Percentiles rank a stretch among this genome's conserved stretches.
These are phyloP conservation scores for Tilletia walkeri DNA, from an alignment of 1,284 basidiomycete genomes.

Conservation along the genomic window DNA sequence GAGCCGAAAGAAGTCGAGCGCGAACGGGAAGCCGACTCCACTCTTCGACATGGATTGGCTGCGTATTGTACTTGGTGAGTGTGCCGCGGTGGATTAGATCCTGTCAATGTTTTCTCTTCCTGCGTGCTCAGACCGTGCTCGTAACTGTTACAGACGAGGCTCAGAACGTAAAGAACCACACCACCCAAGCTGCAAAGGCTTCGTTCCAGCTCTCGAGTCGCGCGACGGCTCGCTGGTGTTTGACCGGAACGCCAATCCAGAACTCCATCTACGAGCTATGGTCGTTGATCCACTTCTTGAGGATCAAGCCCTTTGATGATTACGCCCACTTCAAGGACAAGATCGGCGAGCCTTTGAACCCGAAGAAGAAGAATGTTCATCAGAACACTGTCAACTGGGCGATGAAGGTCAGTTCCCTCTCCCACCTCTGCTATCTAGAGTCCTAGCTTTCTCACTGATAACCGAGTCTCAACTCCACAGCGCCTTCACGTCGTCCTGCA, in stretches of 20 bases:
- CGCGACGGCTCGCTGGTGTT: slow-evolving; percentile 50
- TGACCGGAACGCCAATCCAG: slow-evolving; percentile 62
- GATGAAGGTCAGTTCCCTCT: slow-evolving; percentile 55
- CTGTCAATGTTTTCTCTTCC: background rate
- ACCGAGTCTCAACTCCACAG: background rate
- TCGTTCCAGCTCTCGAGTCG: slow-evolving; percentile 67
- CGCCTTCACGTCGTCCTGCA: slow-evolving; percentile 71
- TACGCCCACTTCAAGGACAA: slow-evolving; percentile 75
- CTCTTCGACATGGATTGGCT: slow-evolving; percentile 80
- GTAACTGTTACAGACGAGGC: slow-evolving; percentile 73
- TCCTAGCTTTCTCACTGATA: slow-evolving; percentile 25
- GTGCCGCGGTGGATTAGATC: background rate
- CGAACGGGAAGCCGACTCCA: slow-evolving; percentile 58
- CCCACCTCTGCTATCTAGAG: slow-evolving; percentile 63
- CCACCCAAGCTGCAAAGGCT: slow-evolving; percentile 73
- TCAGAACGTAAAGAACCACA: slow-evolving; percentile 92
- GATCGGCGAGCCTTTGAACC: slow-evolving; percentile 71
- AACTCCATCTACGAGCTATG: slow-evolving; percentile 88
- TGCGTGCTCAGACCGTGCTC: background rate
- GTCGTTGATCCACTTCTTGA: slow-evolving; percentile 83
- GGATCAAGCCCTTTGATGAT: slow-evolving; percentile 77
- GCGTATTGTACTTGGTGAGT: slow-evolving; percentile 75
- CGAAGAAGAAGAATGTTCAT: slow-evolving; percentile 27
- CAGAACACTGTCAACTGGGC: slow-evolving; percentile 47
- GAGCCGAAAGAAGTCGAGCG: background rate